Evolutionary conservation across 164 flowering plant genomes (phyloP).

Genomic region (Brasenia schreberi): DNA sequence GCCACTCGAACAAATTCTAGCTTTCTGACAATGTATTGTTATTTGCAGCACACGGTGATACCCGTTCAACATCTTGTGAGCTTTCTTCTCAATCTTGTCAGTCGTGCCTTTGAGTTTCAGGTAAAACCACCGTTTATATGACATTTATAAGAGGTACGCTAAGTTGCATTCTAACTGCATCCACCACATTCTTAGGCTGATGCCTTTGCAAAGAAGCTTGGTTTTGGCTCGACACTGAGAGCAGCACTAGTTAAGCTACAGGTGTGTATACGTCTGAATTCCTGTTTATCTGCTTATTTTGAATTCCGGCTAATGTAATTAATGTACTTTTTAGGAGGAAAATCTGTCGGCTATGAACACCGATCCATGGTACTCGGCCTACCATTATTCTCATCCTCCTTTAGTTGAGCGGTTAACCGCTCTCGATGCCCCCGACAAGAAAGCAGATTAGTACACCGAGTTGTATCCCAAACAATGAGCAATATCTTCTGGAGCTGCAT

Average conservation of each 20-base stretch:
- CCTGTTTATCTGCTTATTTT: background rate
- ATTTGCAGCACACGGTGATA: constrained; percentile 74
- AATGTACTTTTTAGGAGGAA: constrained; percentile 58
- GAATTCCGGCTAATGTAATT: background rate
- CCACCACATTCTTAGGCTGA: constrained; percentile 49
- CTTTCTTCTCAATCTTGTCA: constrained; percentile 84
- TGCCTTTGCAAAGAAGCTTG: constrained; percentile 93
- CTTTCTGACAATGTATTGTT: background rate
- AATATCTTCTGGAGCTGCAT: no score
- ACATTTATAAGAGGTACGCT: no score
- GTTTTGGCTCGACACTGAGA: constrained; percentile 52
- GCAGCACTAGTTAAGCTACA: constrained; percentile 88
- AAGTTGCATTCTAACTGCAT: background rate
- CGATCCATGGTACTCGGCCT: constrained; percentile 97
- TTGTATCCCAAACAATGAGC: background rate
- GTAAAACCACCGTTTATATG: constrained; percentile 16
- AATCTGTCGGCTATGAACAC: constrained; percentile 95
- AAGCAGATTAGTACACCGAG: constrained; percentile 24
- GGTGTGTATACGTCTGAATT: constrained; percentile 22
- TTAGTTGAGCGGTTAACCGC: constrained; percentile 87
- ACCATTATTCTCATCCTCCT: constrained; percentile 97
- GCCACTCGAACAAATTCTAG: no score
- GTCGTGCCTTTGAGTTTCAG: constrained; percentile 97
- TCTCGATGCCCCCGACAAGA: constrained; percentile 57
- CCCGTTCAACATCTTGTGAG: constrained; percentile 89